phyloP scores from a whole-genome alignment of 2,329 filamentous ascomycete species.

The Huntiella omanensis region DNA sequence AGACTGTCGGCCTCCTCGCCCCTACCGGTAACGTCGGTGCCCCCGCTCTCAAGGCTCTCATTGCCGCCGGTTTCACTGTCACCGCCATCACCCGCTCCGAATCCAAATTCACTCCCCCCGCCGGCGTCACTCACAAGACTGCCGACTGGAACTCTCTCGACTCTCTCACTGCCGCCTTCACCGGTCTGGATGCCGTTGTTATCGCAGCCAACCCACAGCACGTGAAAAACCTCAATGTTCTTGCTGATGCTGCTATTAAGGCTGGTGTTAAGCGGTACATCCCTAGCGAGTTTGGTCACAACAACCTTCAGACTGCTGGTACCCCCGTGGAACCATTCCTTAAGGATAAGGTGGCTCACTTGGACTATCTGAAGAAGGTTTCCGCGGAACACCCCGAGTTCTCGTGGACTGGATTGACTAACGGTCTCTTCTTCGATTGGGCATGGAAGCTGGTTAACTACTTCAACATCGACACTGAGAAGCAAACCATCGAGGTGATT shows the following conservation, averaged over 20 bases:
- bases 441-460: conserved; percentile 24
- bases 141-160: conserved; percentile 29
- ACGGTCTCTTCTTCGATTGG: conserved; percentile 28
- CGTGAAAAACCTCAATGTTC: conserved; percentile 20
- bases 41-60: conserved; percentile 20
- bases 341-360: conserved; percentile 26
- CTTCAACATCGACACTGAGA: conserved; percentile 23
- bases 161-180: conserved; percentile 30
- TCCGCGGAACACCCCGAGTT: conserved; percentile 21
- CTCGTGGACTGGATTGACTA: conserved; percentile 29
- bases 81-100: conserved; percentile 33
- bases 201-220: conserved; percentile 19
- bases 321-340: conserved; percentile 25
- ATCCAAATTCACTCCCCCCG: conserved; percentile 20
- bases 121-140: conserved; percentile 23
- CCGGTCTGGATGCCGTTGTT: conserved; percentile 38
- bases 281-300: conserved; percentile 35
- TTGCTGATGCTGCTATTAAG: conserved; percentile 39
- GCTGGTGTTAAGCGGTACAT: conserved; percentile 44
- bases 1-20: conserved; percentile 22
- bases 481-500: conserved; percentile 23
- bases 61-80: conserved; percentile 26
- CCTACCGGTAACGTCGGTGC: conserved; percentile 24
- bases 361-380: conserved; percentile 23
- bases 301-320: conserved; percentile 15